Conservation (phyloP, 371 early-diverging fungal species). For the Haplosporangium sp. region DNA sequence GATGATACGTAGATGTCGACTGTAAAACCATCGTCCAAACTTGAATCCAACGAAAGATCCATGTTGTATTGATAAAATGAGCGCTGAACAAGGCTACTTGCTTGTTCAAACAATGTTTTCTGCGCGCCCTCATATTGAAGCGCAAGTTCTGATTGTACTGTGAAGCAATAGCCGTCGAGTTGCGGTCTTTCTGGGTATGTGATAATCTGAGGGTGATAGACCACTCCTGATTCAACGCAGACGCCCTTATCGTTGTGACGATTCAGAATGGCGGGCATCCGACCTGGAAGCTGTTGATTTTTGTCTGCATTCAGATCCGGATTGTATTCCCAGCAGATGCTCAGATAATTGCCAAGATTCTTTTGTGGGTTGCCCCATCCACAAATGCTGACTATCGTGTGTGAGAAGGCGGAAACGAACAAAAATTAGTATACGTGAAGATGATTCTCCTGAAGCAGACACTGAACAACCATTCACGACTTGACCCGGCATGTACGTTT, state of each 20-base stretch:
- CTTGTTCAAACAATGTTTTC: constrained; percentile 31
- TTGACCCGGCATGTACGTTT: constrained; percentile 26
- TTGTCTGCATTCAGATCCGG: constrained; percentile 48
- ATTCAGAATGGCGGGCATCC: constrained; percentile 24
- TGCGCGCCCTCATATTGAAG: constrained; percentile 33
- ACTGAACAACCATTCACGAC: background rate
- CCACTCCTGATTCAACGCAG: constrained; percentile 36
- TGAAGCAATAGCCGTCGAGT: constrained; percentile 40
- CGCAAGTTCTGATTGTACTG: constrained; percentile 52
- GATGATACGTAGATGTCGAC: constrained; percentile 49
- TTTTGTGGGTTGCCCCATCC: constrained; percentile 49
- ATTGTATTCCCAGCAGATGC: constrained; percentile 49
- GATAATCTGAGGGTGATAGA: constrained; percentile 35
- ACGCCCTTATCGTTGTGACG: constrained; percentile 27
- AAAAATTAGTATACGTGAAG: background rate
- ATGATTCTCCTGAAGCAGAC: background rate
- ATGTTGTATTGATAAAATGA: constrained; percentile 41
- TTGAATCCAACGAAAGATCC: constrained; percentile 49
- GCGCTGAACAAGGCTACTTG: constrained; percentile 38
- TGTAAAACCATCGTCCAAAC: constrained; percentile 53
- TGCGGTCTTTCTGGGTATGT: constrained; percentile 8
- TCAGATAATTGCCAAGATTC: constrained; percentile 50
- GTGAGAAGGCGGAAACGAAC: background rate
- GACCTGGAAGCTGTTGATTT: constrained; percentile 29
- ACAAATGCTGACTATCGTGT: constrained; percentile 38